phyloP scores from a whole-genome alignment of 2,329 filamentous ascomycete species.

The Trichoderma guizhouense region DNA sequence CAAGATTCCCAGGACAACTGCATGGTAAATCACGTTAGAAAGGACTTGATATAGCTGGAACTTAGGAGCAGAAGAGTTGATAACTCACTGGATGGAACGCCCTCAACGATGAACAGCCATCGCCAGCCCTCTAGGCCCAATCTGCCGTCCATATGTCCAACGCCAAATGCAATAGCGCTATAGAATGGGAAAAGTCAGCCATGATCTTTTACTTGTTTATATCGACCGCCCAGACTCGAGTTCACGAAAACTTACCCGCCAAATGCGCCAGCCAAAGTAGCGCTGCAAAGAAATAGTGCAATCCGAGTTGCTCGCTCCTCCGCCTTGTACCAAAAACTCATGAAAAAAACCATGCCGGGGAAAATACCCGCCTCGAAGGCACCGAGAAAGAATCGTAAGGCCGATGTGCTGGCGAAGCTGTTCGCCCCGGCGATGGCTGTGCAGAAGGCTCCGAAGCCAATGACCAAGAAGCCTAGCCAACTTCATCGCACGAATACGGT shows the following conservation, averaged over 20 bases:
- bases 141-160: not conserved
- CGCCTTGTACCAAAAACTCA: slow-evolving; percentile 7
- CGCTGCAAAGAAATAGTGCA: not conserved
- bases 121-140: not conserved
- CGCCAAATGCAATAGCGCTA: not conserved
- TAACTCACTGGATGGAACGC: not conserved
- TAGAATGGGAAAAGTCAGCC: not conserved
- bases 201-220: not conserved
- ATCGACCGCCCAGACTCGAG: fast-evolving
- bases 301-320: not conserved
- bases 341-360: not conserved
- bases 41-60: not conserved
- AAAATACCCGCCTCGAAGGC: not conserved
- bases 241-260: not conserved
- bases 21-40: not conserved
- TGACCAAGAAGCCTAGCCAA: slow-evolving; percentile 1
- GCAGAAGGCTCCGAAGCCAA: slow-evolving; percentile 3
- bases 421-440: slow-evolving; percentile 2
- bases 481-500: not conserved
- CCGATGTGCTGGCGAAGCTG: not conserved
- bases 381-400: not conserved
- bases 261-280: not conserved
- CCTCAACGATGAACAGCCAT: slow-evolving; percentile 1
- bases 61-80: not conserved
- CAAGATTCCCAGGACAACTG: not conserved